These are phyloP conservation scores for Fusarium sp. DNA, from an alignment of 2,329 filamentous ascomycete species.

Conservation along the genomic window DNA sequence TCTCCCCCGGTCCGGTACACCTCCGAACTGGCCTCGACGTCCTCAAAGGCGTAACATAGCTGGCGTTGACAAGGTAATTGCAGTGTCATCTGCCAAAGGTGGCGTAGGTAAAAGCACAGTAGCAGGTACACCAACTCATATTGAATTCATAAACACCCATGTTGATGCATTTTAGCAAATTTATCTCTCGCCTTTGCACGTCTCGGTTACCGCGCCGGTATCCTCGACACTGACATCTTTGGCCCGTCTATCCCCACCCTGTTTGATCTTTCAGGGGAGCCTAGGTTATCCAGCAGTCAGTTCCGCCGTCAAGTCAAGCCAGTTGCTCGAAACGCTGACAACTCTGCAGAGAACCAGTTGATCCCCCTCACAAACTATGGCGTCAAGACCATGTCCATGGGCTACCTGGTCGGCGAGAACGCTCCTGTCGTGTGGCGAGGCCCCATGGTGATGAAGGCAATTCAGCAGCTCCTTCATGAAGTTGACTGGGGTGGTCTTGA, in stretches of 20 bases:
- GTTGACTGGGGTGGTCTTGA: constrained; percentile 95
- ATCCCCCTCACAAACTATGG: constrained; percentile 94
- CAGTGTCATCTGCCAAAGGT: constrained; percentile 97
- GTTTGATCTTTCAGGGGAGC: constrained; percentile 83
- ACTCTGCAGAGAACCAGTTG: constrained; percentile 75
- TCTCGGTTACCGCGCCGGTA: constrained; percentile 83
- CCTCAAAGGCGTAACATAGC: constrained; percentile 84
- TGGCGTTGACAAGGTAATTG: constrained; percentile 90
- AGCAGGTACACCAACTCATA: constrained; percentile 65
- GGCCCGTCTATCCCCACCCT: constrained; percentile 94
- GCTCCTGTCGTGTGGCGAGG: constrained; percentile 95
- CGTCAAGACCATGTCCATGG: constrained; percentile 98
- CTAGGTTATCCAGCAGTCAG: constrained; percentile 78
- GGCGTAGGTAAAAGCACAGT: constrained; percentile 98
- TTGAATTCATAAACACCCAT: not conserved
- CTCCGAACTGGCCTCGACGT: constrained; percentile 72
- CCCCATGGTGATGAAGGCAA: constrained; percentile 96
- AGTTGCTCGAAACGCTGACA: constrained; percentile 9
- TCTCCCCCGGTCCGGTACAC: constrained; percentile 78
- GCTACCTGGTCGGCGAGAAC: constrained; percentile 84
- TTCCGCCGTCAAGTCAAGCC: constrained; percentile 14
- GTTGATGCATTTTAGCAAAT: constrained; percentile 67
- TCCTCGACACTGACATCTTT: constrained; percentile 96
- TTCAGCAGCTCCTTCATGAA: constrained; percentile 94
- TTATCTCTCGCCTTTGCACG: constrained; percentile 88